Evolutionary conservation across 257 asterid genomes (phyloP), one percentile per base, ranked within the genome.

Genomic region (Henckelia pumila): DNA sequence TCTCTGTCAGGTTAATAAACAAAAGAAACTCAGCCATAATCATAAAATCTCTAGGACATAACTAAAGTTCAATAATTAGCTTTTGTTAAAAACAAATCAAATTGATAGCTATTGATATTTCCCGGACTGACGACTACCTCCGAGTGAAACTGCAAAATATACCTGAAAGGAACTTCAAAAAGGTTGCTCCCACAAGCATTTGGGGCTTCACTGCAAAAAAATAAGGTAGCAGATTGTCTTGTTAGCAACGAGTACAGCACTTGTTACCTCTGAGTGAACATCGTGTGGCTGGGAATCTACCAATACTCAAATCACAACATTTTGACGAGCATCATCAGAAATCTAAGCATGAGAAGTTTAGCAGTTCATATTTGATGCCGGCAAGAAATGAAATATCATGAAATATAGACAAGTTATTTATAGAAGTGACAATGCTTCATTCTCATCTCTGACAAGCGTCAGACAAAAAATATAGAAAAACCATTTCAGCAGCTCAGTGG

Each of bases 141-240:
- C 30, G 30, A 28, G 30, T 28, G 30, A 28, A 28, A 28, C 30
- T 28, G 30, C 30, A 63, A 76, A 16, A 49, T 29, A 70, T 88
- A 91, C 99, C 99, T 71, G 98, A 47, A 47, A 91, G 95, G 78
- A 88, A 86, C 90, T 94, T 91, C 85, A 94, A 81, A 77, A 94
- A 94, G 69, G 88, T 87, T 64, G 99, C 99, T 68, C 99, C 99
- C 20, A 79, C 95, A 64, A 83, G 67, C 56, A 85, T 84, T 75
- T 95, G 85, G 40, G 99, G 99, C 80, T 94, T 94, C 77, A 89
- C 99, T 94, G 92, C 85, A 80, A 56, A 66, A 37, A 44, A 44
- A 63, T 63, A 35, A 32, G 37, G 65, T 61, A 57, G 52, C 56
- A 66, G 40, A 67, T 78, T 74, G 76, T 61, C 59, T 55, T 20